Evolutionary conservation across 2,329 filamentous ascomycete genomes (phyloP), one percentile per base, ranked within the genome.

Genomic region (Dactylonectria estremocensis): DNA sequence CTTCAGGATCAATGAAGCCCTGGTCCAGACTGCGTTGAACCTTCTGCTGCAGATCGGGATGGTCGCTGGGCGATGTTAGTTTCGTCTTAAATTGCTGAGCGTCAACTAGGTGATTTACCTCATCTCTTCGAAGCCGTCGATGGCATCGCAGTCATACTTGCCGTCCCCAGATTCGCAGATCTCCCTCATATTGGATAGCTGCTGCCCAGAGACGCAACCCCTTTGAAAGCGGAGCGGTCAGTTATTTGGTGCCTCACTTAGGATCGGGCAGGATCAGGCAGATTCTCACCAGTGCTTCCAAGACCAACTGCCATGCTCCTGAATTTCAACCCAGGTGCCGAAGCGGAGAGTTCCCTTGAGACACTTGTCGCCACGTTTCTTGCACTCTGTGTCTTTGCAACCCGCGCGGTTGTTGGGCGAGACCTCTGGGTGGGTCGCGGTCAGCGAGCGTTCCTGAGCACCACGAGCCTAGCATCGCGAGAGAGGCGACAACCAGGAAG

Each of bases 261-360:
- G 48, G 7, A 43, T 43, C 14, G 16, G 40, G 14, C 40, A 48
- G 18, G 54, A 50, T 43, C 16, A 40, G 56, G 13, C 48, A 54
- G n/a, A 40, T 49, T 74, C 87, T 77, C 86, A 97, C 95, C 95
- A 98, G 80, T 98, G 95, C 78, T 92, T 92, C 91, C 92, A 98
- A 64, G 84, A 80, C 89, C 90, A 97, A 76, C 86, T 87, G 48
- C 89, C 88, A 76, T 91, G 86, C 0, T 88, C 86, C 0, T 84
- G 75, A 33, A 92, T 87, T 9, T 87, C 88, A 69, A 97, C 88
- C 85, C 91, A 93, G 22, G 87, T 87, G 48, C 93, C 95, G 60
- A 95, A 88, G 62, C 95, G 92, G 3, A 97, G 83, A 71, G 94
- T 90, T 63, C 92, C 94, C 83, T 97, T 97, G 28, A 76, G 72